Evolutionary conservation across 2,329 filamentous ascomycete species (phyloP).

Genomic region (Pseudovirgaria hyperparasitica): DNA sequence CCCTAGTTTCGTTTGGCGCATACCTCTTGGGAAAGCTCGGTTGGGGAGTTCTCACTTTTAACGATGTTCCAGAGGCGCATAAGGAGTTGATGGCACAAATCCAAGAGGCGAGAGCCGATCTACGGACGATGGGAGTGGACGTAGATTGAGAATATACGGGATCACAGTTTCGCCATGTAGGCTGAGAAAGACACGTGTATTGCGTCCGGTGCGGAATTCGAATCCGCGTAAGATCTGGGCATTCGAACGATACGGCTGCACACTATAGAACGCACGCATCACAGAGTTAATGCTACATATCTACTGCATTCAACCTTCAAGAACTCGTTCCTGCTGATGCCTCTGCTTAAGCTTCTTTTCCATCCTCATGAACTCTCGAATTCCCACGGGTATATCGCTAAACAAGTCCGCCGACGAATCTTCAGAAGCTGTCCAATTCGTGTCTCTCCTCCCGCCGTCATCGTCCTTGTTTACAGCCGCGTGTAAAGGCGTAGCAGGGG

Average conservation of each 20-base stretch:
- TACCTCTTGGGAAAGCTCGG: constrained; percentile 87
- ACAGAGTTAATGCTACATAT: neutral
- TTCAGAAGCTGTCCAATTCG: constrained; percentile 42
- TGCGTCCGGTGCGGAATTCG: constrained; percentile 3
- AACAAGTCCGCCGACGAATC: constrained; percentile 54
- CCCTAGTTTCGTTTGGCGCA: constrained; percentile 77
- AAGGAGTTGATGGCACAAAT: constrained; percentile 81
- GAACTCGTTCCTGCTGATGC: constrained; percentile 46
- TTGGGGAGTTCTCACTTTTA: constrained; percentile 88
- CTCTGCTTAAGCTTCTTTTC: constrained; percentile 81
- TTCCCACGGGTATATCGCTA: constrained; percentile 73
- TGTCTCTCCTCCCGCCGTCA: constrained; percentile 63
- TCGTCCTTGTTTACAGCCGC: constrained; percentile 58
- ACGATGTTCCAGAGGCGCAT: constrained; percentile 86
- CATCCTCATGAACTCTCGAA: constrained; percentile 92
- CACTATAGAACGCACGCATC: neutral
- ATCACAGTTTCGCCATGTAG: constrained; percentile 2
- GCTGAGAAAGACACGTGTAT: constrained; percentile 1
- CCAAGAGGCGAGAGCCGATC: constrained; percentile 58
- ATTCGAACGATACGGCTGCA: neutral
- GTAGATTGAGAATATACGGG: constrained; percentile 46
- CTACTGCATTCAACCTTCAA: constrained; percentile 3
- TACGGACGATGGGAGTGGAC: constrained; percentile 62
- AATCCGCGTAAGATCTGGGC: constrained; percentile 1
- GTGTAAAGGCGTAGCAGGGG: constrained; percentile 34